Evolutionary conservation across 2,329 filamentous ascomycete genomes (phyloP).

Genomic region (Claviceps sorghi): DNA sequence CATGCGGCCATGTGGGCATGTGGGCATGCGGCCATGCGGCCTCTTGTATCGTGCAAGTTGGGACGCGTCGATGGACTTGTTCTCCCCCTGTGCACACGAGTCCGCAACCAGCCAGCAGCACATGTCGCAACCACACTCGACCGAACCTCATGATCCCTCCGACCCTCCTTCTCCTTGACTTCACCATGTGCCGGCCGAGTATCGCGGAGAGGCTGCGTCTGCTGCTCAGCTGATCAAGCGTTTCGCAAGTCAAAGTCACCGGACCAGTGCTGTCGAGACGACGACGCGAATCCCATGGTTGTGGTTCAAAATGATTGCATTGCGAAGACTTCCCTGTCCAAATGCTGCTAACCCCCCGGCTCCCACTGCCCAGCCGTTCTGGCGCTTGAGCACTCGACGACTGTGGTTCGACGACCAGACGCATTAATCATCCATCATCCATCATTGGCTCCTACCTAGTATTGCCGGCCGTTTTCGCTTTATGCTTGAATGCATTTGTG

Average conservation of each 20-base stretch:
- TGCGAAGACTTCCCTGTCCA: too few species aligned
- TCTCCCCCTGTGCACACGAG: background rate
- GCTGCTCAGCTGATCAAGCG: background rate
- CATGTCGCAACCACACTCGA: background rate
- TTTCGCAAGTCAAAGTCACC: background rate
- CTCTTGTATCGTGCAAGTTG: background rate
- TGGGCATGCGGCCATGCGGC: background rate
- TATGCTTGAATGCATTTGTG: too few species aligned
- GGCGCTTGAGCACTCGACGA: too few species aligned
- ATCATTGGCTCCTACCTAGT: too few species aligned
- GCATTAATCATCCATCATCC: too few species aligned
- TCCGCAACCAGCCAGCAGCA: background rate
- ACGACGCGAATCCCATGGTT: background rate
- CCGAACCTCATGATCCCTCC: background rate
- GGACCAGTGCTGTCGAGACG: background rate
- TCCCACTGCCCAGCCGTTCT: too few species aligned
- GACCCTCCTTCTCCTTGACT: background rate
- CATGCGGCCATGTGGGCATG: background rate
- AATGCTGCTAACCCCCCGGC: too few species aligned
- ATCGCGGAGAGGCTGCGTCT: background rate
- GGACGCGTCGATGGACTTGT: too few species aligned
- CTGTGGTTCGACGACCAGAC: too few species aligned
- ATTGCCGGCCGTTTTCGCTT: too few species aligned
- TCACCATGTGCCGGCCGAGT: background rate
- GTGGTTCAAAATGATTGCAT: background rate